These are phyloP conservation scores for Metschnikowia picachoensis DNA, from an alignment of 805 yeast species.

Conservation along the genomic window DNA sequence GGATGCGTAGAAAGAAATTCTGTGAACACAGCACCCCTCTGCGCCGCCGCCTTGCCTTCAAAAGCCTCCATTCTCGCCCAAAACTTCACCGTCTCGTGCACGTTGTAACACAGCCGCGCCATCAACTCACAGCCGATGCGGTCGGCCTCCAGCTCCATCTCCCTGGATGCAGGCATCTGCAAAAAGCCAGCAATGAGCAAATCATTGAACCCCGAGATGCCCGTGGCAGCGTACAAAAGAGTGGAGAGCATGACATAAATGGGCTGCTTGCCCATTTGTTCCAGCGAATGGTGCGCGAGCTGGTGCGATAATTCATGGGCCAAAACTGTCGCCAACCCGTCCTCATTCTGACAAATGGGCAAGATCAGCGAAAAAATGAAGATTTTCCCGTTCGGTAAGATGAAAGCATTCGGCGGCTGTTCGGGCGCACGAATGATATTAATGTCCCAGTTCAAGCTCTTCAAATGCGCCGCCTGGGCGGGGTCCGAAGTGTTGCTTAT, in stretches of 20 bases:
- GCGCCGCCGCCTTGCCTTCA: constrained; percentile 22
- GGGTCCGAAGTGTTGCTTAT: constrained; percentile 30
- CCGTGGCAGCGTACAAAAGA: constrained; percentile 52
- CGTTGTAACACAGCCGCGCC: constrained; percentile 85
- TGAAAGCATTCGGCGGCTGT: constrained; percentile 94
- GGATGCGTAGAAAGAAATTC: constrained; percentile 88
- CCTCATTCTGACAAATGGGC: constrained; percentile 74
- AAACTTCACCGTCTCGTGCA: constrained; percentile 64
- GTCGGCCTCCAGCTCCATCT: constrained; percentile 96
- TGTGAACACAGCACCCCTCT: constrained; percentile 34
- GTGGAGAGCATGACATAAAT: constrained; percentile 54
- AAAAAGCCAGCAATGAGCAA: constrained; percentile 53
- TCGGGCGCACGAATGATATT: constrained; percentile 58
- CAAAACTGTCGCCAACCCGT: constrained; percentile 92
- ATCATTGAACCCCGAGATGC: constrained; percentile 53
- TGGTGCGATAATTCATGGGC: constrained; percentile 95
- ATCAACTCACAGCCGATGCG: constrained; percentile 88
- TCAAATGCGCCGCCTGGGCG: constrained; percentile 33
- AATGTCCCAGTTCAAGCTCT: constrained; percentile 64
- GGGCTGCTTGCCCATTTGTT: constrained; percentile 75
- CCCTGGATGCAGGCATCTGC: constrained; percentile 82
- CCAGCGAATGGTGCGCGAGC: constrained; percentile 87
- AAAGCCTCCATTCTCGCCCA: constrained; percentile 75
- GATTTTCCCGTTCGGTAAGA: constrained; percentile 93
- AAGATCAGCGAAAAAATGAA: constrained; percentile 80